These are phyloP conservation scores for Serpula lacrymans DNA, from an alignment of 768 basidiomycete genomes.

Conservation along the genomic window DNA sequence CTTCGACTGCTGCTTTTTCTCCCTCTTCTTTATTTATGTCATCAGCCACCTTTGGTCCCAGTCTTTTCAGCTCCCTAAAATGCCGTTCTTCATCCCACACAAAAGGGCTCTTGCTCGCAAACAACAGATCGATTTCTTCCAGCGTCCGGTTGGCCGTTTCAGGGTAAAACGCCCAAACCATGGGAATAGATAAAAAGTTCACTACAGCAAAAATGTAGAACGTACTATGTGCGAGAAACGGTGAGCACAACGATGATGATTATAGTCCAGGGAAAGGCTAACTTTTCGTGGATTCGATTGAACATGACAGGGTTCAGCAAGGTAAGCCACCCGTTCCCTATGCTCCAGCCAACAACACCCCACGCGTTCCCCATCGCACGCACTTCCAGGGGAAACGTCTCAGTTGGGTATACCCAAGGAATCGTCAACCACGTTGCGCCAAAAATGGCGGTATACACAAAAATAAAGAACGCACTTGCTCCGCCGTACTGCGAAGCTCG, in stretches of 20 bases:
- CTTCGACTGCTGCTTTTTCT: too few relatives aligned
- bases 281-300: slow-evolving; percentile 35
- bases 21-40: too few relatives aligned
- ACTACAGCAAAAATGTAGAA: slow-evolving; percentile 41
- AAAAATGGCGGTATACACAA: slow-evolving; percentile 40
- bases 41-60: too few relatives aligned
- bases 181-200: slow-evolving; percentile 41
- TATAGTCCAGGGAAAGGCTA: not conserved
- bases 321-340: slow-evolving; percentile 42
- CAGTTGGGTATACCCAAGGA: slow-evolving; percentile 35
- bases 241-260: not conserved
- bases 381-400: slow-evolving; percentile 42
- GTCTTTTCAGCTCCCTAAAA: slow-evolving; percentile 37
- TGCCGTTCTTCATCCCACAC: slow-evolving; percentile 43
- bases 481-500: slow-evolving; percentile 38
- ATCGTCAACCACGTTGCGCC: slow-evolving; percentile 47
- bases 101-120: slow-evolving; percentile 41
- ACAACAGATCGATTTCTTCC: slow-evolving; percentile 44
- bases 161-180: slow-evolving; percentile 44
- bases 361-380: slow-evolving; percentile 46
- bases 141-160: slow-evolving; percentile 44
- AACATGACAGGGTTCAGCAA: slow-evolving; percentile 46
- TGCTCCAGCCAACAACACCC: slow-evolving; percentile 43
- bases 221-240: slow-evolving; percentile 36
- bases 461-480: slow-evolving; percentile 42